A percentile compares a stretch with the other conserved stretches of the same genome.
phyloP scores from a whole-genome alignment of 2,329 filamentous ascomycete genomes.

The Herpomyces periplanetae region DNA sequence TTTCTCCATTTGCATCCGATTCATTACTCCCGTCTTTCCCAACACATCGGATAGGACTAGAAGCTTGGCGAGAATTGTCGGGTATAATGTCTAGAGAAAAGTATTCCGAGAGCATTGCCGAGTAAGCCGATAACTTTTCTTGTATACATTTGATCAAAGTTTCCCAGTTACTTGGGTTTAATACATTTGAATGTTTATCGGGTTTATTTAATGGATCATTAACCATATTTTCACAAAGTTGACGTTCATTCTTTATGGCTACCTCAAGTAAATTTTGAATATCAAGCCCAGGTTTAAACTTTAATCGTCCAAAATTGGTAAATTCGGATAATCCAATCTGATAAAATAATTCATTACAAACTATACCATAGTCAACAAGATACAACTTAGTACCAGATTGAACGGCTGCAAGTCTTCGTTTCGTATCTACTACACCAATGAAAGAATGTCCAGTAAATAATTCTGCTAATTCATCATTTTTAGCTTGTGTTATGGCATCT shows the following conservation, averaged over 20 bases:
- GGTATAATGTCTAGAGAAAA: slow-evolving; percentile 51
- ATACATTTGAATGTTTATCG: slow-evolving; percentile 3
- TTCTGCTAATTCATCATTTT: slow-evolving; percentile 55
- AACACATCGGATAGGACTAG: too few species aligned
- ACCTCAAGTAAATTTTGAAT: slow-evolving; percentile 28
- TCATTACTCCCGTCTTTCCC: too few species aligned
- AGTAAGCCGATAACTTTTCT: slow-evolving; percentile 25
- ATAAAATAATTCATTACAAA: slow-evolving; percentile 64
- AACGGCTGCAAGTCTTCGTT: slow-evolving; percentile 51
- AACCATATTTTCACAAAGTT: slow-evolving; percentile 6
- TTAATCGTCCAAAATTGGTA: slow-evolving; percentile 58
- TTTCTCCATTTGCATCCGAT: too few species aligned
- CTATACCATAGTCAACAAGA: slow-evolving; percentile 61
- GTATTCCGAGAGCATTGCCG: slow-evolving; percentile 69
- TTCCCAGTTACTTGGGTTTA: slow-evolving; percentile 22
- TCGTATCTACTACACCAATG: slow-evolving; percentile 62
- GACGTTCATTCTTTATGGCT: slow-evolving; percentile 28
- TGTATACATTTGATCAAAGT: slow-evolving; percentile 23
- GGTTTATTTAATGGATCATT: slow-evolving; percentile 7
- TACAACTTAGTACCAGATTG: slow-evolving; percentile 73
- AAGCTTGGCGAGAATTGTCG: too few species aligned
- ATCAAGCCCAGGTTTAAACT: slow-evolving; percentile 32
- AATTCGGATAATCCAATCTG: slow-evolving; percentile 81
- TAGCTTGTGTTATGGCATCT: slow-evolving; percentile 32
- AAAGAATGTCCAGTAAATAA: slow-evolving; percentile 63